Evolutionary conservation across 2,329 filamentous ascomycete species (phyloP), one percentile per base, ranked within the genome.

Genomic region (Emericellopsis cladophorae): DNA sequence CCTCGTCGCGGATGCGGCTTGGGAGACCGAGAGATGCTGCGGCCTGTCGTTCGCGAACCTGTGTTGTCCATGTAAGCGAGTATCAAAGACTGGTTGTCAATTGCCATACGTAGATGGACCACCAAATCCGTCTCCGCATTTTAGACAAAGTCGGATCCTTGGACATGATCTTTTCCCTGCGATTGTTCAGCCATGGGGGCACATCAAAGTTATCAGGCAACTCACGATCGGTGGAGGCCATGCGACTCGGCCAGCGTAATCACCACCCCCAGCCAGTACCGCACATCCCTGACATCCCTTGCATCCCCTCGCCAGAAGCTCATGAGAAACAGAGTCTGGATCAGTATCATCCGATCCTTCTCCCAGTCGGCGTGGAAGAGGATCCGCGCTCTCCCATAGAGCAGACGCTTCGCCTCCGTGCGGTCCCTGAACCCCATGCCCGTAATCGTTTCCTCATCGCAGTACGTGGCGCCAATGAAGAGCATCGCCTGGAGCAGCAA

Each of bases 301-400:
- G 70, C 67, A 0, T 66, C 65, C 7, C 66, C 67, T 15, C 70
- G 57, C 71, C 70, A 75, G 44, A 72, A 75, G 46, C 70, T 74
- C 56, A 75, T 61, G 24, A 75, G 51, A 46, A 75, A 74, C 2
- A 75, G 48, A 1, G 67, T 61, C 48, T 73, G 70, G 0, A 74
- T 59, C 5, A 72, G 61, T 0, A 60, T 64, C 0, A 71, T 57
- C 34, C 67, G 68, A 33, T 73, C 65, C 14, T 62, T 64, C 48
- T 76, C 71, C 51, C 62, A 69, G 22, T 72, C 70, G 0, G 68
- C 66, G 44, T 75, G 68, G 37, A 70, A 74, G 0, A 75, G 61
- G 12, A 67, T 60, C 43, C 70, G 66, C 0, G 70, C 68, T 2
- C 66, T 54, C 3, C 64, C 66, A 43, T 75, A 74, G 7, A 74